phyloP scores from a whole-genome alignment of 2,329 filamentous ascomycete genomes.

The Fonsecaea nubica region DNA sequence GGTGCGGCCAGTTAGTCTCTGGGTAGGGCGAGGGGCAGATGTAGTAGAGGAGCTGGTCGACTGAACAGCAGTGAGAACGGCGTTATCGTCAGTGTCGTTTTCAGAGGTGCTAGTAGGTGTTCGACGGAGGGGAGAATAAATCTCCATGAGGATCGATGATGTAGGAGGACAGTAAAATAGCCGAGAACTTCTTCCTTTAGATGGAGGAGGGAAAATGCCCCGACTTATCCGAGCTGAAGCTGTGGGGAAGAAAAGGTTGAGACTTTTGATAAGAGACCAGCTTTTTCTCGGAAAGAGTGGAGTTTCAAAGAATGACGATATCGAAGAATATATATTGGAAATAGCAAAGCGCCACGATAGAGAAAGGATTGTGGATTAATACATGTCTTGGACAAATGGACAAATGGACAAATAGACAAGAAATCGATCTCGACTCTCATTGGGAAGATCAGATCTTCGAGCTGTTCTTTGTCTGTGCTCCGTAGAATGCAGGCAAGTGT shows the following conservation, averaged over 20 bases:
- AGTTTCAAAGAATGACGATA: constrained; percentile 15
- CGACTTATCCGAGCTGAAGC: constrained; percentile 10
- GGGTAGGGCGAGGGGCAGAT: constrained; percentile 24
- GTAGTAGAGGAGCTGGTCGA: constrained; percentile 30
- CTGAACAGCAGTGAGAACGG: constrained; percentile 28
- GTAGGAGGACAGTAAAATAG: neutral
- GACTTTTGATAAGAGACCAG: neutral
- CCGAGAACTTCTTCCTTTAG: constrained; percentile 4
- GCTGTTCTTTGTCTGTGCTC: neutral
- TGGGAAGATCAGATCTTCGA: neutral
- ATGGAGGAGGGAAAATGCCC: constrained; percentile 1
- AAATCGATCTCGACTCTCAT: neutral
- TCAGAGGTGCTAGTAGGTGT: constrained; percentile 34
- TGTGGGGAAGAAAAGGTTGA: constrained; percentile 3
- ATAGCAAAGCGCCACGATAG: too few species aligned
- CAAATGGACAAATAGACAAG: neutral
- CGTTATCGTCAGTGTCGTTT: constrained; percentile 27
- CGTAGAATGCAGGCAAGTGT: neutral
- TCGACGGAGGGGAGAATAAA: constrained; percentile 31
- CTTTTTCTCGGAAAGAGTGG: neutral
- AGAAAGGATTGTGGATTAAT: neutral
- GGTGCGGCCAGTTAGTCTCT: constrained; percentile 21
- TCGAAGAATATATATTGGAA: neutral
- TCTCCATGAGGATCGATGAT: constrained; percentile 26
- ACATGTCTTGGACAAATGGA: neutral